phyloP scores from a whole-genome alignment of 2,329 filamentous ascomycete genomes.

The Raffaelea ambrosiae region DNA sequence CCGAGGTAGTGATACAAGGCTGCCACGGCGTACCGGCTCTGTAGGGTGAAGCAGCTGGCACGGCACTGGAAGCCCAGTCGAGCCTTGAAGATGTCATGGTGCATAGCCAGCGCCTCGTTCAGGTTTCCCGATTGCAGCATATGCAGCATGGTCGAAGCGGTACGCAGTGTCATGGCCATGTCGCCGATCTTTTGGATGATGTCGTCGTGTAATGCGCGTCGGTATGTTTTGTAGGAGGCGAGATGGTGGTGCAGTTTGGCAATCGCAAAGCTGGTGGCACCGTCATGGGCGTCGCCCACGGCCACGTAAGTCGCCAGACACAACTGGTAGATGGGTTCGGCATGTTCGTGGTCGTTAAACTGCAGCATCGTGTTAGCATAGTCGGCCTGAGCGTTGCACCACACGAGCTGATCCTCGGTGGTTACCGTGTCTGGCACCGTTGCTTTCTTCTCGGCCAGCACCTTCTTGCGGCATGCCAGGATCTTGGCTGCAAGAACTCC shows the following conservation, averaged over 20 bases:
- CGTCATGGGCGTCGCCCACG: conserved; percentile 1
- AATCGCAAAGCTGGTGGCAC: conserved; percentile 7
- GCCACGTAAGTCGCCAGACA: conserved; percentile 8
- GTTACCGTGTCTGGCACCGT: background rate
- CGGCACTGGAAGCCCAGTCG: conserved; percentile 12
- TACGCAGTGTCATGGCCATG: conserved; percentile 10
- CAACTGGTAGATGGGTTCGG: conserved; percentile 10
- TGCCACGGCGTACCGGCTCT: conserved; percentile 12
- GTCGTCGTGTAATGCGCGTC: conserved; percentile 6
- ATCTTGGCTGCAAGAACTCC: conserved; percentile 9
- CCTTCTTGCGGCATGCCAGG: conserved; percentile 6
- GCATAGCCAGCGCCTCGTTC: conserved; percentile 8
- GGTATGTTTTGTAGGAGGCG: conserved; percentile 13
- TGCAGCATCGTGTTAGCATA: conserved; percentile 14
- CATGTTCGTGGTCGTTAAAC: conserved; percentile 10
- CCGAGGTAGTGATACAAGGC: conserved; percentile 10
- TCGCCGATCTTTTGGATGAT: conserved; percentile 10
- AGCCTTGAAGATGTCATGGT: conserved; percentile 9
- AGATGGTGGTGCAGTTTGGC: conserved; percentile 13
- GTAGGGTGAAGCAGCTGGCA: conserved; percentile 13
- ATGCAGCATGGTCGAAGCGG: conserved; percentile 12
- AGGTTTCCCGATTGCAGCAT: conserved; percentile 9
- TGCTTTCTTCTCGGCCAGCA: background rate
- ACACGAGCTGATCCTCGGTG: conserved; percentile 3
- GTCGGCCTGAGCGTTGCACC: conserved; percentile 10